Base-by-base conservation (phyloP, 768 basidiomycete genomes). In the Nevesoporus exiguus region DNA sequence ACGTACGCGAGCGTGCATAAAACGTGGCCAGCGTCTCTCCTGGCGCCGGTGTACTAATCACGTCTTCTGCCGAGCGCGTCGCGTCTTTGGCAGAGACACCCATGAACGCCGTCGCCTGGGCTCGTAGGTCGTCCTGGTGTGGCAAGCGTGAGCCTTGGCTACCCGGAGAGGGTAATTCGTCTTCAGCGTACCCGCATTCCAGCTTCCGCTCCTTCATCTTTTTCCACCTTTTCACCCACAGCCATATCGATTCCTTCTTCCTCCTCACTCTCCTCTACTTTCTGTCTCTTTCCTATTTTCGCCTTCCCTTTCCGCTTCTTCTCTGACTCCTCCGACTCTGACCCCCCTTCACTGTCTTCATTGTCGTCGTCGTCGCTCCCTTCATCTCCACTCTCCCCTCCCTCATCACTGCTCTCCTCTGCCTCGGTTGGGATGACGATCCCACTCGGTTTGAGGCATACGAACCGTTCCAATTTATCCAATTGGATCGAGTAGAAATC, bases 21-120 rank as follows among this genome's bases (percentile, higher is more conserved):
- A 95, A 95, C 70, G 79, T 77, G 0, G 90, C 85, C 8, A 94
- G 71, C 0, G 88, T 88, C 68, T 96, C 93, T 11, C 91, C 90
- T 0, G 91, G 90, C 5, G 87, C 74, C 0, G 93, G 93, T 0
- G 91, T 93, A 61, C 85, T 88, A 25, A 88, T 65, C 0, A 80
- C 69, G 54, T 93, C 90, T 63, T 93, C 91, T 0, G 79, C 74
- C 1, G 86, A 81, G 5, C 84, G 77, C 2, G 68, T 56, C 6
- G 76, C 70, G 21, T 75, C 73, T 51, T 83, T 83, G 49, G 80
- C 82, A 8, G 84, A 70, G 0, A 85, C 84, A 5, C 84, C 88
- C 78, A 90, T 80, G 64, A 86, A 83, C 0, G 70, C 76, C 0
- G 73, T 70, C 1, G 80, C 81, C 52, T 73, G 68, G 19, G 70